These are phyloP conservation scores for Eutrema yunnanense DNA, from an alignment of 345 rosid species.

Conservation along the genomic window DNA sequence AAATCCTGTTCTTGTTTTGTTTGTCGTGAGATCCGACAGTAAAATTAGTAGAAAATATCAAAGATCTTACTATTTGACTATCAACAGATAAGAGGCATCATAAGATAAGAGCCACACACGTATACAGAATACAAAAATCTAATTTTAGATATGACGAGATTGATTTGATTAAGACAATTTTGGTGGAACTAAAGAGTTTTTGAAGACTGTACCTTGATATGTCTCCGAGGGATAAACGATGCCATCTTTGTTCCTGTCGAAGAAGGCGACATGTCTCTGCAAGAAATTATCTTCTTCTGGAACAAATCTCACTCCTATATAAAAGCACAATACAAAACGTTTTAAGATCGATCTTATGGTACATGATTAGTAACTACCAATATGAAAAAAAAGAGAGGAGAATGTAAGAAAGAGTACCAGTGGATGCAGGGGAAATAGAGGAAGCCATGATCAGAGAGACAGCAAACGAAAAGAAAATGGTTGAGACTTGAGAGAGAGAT, in stretches of 20 bases:
- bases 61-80: neutral
- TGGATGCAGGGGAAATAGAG: neutral
- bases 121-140: neutral
- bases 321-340: neutral
- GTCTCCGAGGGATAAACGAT: slow-evolving; percentile 78
- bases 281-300: slow-evolving; percentile 41
- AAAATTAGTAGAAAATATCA: neutral
- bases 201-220: slow-evolving; percentile 41
- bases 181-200: neutral
- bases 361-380: neutral
- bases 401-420: slow-evolving; percentile 9
- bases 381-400: neutral
- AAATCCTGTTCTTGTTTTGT: slow-evolving; percentile 39
- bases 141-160: neutral
- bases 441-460: slow-evolving; percentile 23
- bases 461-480: neutral
- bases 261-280: slow-evolving; percentile 77
- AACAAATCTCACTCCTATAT: slow-evolving; percentile 23
- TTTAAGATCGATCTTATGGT: neutral
- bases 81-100: neutral
- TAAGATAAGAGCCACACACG: slow-evolving; percentile 1
- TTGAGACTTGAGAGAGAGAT: neutral
- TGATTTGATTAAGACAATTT: slow-evolving; percentile 7
- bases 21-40: neutral
- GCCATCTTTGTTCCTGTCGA: slow-evolving; percentile 75